phyloP scores from a whole-genome alignment of 306 rosid species.

The Gastrolobium villosum region DNA sequence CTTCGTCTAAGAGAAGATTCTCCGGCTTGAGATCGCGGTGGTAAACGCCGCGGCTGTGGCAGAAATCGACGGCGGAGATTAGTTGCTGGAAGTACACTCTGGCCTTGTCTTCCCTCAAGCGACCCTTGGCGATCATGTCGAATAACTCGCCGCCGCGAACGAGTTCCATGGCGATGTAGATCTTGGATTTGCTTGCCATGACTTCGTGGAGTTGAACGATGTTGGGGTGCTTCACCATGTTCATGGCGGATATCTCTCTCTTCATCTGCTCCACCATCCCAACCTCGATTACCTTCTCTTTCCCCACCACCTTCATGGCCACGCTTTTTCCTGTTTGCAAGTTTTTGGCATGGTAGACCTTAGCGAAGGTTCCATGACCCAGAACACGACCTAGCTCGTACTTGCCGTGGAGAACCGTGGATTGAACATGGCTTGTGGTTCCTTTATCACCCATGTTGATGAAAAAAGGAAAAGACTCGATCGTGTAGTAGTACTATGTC shows the following conservation, averaged over 20 bases:
- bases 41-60: conserved; percentile 85
- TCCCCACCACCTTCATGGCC: conserved; percentile 89
- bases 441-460: conserved; percentile 52
- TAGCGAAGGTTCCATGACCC: conserved; percentile 91
- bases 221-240: conserved; percentile 80
- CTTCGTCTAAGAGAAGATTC: conserved; percentile 77
- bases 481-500: no score
- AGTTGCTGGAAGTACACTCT: conserved; percentile 83
- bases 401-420: conserved; percentile 75
- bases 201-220: conserved; percentile 84
- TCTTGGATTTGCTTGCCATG: conserved; percentile 88
- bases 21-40: conserved; percentile 91
- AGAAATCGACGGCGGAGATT: conserved; percentile 85
- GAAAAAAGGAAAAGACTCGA: no score
- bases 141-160: conserved; percentile 90
- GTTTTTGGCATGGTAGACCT: conserved; percentile 76
- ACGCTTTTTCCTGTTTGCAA: conserved; percentile 59
- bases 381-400: conserved; percentile 83
- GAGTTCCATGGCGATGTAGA: conserved; percentile 86
- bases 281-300: conserved; percentile 75
- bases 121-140: conserved; percentile 65
- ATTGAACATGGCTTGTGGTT: conserved; percentile 30
- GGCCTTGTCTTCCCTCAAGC: conserved; percentile 70
- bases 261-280: conserved; percentile 89
- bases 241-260: conserved; percentile 85